Evolutionary conservation across 805 yeast genomes (phyloP).

Genomic region (Hemisphaericaspora nanyangensis): DNA sequence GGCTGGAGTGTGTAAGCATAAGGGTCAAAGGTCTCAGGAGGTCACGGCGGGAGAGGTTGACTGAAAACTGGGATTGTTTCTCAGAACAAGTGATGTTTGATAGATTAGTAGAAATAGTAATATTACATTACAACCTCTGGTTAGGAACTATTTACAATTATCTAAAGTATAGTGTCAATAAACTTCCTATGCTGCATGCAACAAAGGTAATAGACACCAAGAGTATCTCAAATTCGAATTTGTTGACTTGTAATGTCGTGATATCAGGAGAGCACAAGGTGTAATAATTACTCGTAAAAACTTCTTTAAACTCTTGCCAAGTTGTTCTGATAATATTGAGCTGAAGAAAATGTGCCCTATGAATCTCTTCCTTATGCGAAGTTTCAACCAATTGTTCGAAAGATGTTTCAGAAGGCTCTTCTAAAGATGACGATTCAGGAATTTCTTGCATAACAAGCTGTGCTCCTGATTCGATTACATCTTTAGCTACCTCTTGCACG

Average conservation of each 20-base stretch:
- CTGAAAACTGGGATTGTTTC: too few relatives aligned
- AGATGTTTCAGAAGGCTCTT: not conserved
- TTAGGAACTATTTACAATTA: slow-evolving; percentile 3
- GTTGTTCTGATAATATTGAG: slow-evolving; percentile 1
- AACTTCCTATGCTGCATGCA: slow-evolving; percentile 18
- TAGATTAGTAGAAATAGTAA: too few relatives aligned
- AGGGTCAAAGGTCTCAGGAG: too few relatives aligned
- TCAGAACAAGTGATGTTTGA: too few relatives aligned
- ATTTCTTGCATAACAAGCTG: not conserved
- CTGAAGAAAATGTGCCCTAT: not conserved
- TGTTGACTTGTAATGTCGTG: slow-evolving; percentile 15
- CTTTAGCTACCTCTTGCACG: too few relatives aligned
- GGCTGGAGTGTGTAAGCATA: too few relatives aligned
- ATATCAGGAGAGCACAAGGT: slow-evolving; percentile 13
- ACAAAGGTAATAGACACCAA: slow-evolving; percentile 10
- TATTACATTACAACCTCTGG: too few relatives aligned
- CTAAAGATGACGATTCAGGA: not conserved
- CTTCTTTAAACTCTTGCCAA: slow-evolving; percentile 16
- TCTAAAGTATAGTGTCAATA: slow-evolving; percentile 14
- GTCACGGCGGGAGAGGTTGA: too few relatives aligned
- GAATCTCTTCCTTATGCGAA: too few relatives aligned
- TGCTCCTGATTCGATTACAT: not conserved
- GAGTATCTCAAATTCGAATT: slow-evolving; percentile 19
- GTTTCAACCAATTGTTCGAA: too few relatives aligned
- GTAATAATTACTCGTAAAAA: slow-evolving; percentile 13